Evolutionary conservation across 169 alveolate species (phyloP).

Genomic region (Cryptosporidium sp.): DNA sequence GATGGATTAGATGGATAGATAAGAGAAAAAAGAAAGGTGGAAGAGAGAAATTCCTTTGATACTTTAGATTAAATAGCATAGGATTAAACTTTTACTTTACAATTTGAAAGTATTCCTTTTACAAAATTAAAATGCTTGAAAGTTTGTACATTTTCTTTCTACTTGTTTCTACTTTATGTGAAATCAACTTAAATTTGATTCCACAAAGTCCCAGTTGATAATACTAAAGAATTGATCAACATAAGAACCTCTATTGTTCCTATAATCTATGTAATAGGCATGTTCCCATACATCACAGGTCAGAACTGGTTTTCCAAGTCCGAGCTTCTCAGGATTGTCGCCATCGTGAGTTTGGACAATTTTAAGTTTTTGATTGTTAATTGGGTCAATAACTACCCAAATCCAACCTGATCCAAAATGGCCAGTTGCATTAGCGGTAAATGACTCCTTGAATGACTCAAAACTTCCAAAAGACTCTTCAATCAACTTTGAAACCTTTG

Average conservation of each 20-base stretch:
- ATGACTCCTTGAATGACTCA: constrained; percentile 86
- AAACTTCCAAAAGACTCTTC: constrained; percentile 89
- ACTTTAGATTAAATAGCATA: background rate
- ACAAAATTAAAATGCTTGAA: background rate
- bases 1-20: background rate
- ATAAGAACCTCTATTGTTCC: constrained; percentile 90
- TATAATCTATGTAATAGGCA: constrained; percentile 95
- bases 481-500: constrained; percentile 85
- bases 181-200: constrained; percentile 40
- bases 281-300: constrained; percentile 98
- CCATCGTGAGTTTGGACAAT: constrained; percentile 92
- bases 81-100: background rate
- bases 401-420: constrained; percentile 99
- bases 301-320: constrained; percentile 89
- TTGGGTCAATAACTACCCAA: constrained; percentile 93
- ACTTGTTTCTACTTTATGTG: background rate
- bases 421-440: constrained; percentile 87
- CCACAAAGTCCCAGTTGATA: constrained; percentile 94
- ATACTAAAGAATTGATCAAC: constrained; percentile 93
- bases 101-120: background rate
- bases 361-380: constrained; percentile 85
- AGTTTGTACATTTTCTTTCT: background rate
- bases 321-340: constrained; percentile 89
- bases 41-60: background rate
- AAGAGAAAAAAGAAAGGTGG: too few species aligned